These are phyloP conservation scores for Phytophthora pluvialis DNA, from an alignment of 352 stramenopile genomes.

Conservation along the genomic window DNA sequence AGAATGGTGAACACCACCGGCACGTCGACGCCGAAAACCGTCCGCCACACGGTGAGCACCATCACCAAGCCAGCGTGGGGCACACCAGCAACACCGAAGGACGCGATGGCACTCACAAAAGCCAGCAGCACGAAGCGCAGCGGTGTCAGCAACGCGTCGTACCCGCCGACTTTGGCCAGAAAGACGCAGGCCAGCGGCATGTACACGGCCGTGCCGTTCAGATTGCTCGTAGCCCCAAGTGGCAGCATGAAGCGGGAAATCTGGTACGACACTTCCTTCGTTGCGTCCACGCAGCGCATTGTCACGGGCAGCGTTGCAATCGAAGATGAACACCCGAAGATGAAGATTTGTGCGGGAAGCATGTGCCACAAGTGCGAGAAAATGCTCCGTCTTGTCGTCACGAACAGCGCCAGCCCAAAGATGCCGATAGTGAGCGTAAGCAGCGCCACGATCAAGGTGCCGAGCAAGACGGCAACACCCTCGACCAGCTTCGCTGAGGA, in stretches of 20 bases:
- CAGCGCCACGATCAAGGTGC: conserved; percentile 54
- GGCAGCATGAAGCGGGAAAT: conserved; percentile 71
- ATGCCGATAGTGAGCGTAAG: conserved; percentile 57
- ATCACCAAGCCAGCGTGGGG: conserved; percentile 78
- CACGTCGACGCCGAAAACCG: conserved; percentile 64
- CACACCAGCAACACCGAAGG: conserved; percentile 74
- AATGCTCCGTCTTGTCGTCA: conserved; percentile 66
- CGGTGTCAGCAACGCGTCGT: conserved; percentile 57
- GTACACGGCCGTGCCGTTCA: conserved; percentile 80
- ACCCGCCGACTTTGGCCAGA: conserved; percentile 68
- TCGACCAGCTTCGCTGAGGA: conserved; percentile 50
- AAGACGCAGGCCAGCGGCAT: conserved; percentile 79
- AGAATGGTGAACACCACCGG: conserved; percentile 72
- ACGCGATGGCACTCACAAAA: conserved; percentile 70
- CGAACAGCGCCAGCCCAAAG: conserved; percentile 56
- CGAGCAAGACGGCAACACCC: conserved; percentile 58
- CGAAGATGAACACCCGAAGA: conserved; percentile 80
- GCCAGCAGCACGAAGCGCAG: conserved; percentile 69
- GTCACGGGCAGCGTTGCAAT: conserved; percentile 83
- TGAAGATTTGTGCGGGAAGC: conserved; percentile 77
- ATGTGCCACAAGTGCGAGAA: conserved; percentile 76
- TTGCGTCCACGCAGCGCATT: conserved; percentile 74
- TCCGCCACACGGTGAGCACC: conserved; percentile 81
- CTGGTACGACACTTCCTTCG: conserved; percentile 64
- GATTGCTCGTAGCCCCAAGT: conserved; percentile 71